Conservation (phyloP, 2,329 filamentous ascomycete species). For the Septoria linicola region DNA sequence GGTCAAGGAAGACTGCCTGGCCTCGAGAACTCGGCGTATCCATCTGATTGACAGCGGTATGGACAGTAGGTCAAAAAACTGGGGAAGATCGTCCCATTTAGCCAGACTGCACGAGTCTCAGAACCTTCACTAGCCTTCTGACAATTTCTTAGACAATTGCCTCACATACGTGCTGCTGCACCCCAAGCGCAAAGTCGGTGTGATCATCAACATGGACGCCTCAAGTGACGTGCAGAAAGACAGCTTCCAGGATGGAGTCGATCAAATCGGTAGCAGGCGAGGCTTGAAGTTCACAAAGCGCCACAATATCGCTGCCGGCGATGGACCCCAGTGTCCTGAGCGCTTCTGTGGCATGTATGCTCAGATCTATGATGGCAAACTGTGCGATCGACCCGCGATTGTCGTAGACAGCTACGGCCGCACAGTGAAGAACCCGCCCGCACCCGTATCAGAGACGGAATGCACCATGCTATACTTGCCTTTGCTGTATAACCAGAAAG, state of each 20-base stretch:
- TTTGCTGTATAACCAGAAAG: slow-evolving; percentile 36
- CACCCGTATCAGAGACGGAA: slow-evolving; percentile 25
- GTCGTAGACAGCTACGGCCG: slow-evolving; percentile 36
- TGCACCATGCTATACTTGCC: slow-evolving; percentile 39
- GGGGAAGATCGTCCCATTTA: too few relatives aligned
- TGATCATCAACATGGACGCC: slow-evolving; percentile 39
- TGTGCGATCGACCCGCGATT: slow-evolving; percentile 26
- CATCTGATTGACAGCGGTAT: slow-evolving; percentile 40
- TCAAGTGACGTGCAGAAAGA: slow-evolving; percentile 38
- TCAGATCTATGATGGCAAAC: slow-evolving; percentile 33
- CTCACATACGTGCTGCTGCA: slow-evolving; percentile 35
- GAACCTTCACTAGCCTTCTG: too few relatives aligned
- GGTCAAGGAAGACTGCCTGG: slow-evolving; percentile 29
- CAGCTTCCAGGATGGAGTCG: slow-evolving; percentile 36
- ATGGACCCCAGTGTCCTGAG: slow-evolving; percentile 29
- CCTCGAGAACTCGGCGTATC: slow-evolving; percentile 38
- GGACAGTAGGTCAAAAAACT: too few relatives aligned
- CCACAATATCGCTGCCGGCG: slow-evolving; percentile 27
- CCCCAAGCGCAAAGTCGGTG: slow-evolving; percentile 32
- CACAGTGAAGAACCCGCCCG: slow-evolving; percentile 34
- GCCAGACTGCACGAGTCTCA: too few relatives aligned
- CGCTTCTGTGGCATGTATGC: slow-evolving; percentile 37
- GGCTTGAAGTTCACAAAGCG: slow-evolving; percentile 37
- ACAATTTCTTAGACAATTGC: too few relatives aligned
- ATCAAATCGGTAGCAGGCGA: slow-evolving; percentile 37